phyloP scores from a whole-genome alignment of 1,139 yeast species.

The Eremothecium cymbalariae region DNA sequence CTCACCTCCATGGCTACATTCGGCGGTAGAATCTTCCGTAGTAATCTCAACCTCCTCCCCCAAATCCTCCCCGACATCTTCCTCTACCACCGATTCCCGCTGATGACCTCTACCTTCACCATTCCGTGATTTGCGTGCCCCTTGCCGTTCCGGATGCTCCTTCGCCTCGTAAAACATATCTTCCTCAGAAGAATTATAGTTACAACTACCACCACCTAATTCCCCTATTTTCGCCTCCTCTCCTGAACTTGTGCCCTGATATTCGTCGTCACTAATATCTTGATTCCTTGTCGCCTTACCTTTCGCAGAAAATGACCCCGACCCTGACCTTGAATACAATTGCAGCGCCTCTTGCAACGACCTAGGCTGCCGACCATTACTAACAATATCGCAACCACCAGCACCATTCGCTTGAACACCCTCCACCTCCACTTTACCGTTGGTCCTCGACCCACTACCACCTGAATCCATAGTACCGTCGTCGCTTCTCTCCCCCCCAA shows the following conservation, averaged over 20 bases:
- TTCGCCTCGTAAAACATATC: slow-evolving; percentile 31
- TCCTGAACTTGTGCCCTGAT: slow-evolving; percentile 13
- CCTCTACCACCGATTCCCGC: slow-evolving; percentile 6
- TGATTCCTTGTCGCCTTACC: not conserved
- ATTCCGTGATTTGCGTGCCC: too few relatives aligned
- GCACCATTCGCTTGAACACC: slow-evolving; percentile 1
- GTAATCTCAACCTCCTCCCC: slow-evolving; percentile 15
- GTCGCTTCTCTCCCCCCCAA: slow-evolving; percentile 14
- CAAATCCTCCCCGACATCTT: slow-evolving; percentile 23
- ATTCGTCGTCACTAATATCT: slow-evolving; percentile 22
- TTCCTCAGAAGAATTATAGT: slow-evolving; percentile 17
- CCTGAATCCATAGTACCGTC: slow-evolving; percentile 18
- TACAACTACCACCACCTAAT: slow-evolving; percentile 2
- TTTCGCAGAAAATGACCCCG: slow-evolving; percentile 6
- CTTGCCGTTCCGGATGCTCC: slow-evolving; percentile 17
- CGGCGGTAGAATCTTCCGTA: not conserved
- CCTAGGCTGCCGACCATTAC: slow-evolving; percentile 12
- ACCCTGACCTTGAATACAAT: slow-evolving; percentile 15
- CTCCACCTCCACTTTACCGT: slow-evolving; percentile 7
- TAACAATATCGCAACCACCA: not conserved
- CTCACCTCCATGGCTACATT: not conserved
- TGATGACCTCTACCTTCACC: too few relatives aligned
- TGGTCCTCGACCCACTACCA: slow-evolving; percentile 15
- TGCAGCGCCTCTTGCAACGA: slow-evolving; percentile 27
- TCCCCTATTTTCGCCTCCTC: slow-evolving; percentile 8